phyloP scores from a whole-genome alignment of 1,139 yeast genomes.

The Debaryomyces singareniensis region DNA sequence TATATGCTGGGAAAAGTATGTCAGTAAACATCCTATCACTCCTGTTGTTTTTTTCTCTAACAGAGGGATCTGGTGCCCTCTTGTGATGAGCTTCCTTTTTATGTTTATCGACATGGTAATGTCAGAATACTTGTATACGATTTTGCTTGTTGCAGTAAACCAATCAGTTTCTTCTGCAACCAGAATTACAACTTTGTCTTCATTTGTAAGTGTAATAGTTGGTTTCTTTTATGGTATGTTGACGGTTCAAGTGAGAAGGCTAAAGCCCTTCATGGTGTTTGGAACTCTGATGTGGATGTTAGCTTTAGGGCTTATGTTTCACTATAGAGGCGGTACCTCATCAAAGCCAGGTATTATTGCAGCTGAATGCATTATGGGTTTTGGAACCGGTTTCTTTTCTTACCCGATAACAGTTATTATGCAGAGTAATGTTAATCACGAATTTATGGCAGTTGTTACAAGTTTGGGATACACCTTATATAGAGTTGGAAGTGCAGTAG shows the following conservation, averaged over 20 bases:
- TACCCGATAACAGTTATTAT: slow-evolving; percentile 28
- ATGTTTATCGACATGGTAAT: slow-evolving; percentile 26
- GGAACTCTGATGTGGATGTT: slow-evolving; percentile 31
- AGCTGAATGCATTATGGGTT: slow-evolving; percentile 26
- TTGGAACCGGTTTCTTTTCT: slow-evolving; percentile 33
- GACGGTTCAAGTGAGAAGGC: slow-evolving; percentile 12
- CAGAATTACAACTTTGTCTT: slow-evolving; percentile 24
- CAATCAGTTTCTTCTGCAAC: slow-evolving; percentile 28
- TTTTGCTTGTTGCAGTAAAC: slow-evolving; percentile 28
- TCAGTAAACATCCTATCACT: slow-evolving; percentile 25
- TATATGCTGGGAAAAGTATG: slow-evolving; percentile 23
- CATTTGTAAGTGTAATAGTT: slow-evolving; percentile 27
- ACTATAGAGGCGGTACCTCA: slow-evolving; percentile 23
- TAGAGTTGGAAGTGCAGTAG: slow-evolving; percentile 32
- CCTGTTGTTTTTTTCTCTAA: slow-evolving; percentile 28
- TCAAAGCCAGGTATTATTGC: slow-evolving; percentile 31
- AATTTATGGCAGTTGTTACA: slow-evolving; percentile 31
- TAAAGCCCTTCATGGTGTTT: slow-evolving; percentile 8
- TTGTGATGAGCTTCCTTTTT: slow-evolving; percentile 22
- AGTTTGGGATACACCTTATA: slow-evolving; percentile 27
- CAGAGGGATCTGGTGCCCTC: slow-evolving; percentile 32
- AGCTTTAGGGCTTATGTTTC: slow-evolving; percentile 27
- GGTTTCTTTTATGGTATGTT: slow-evolving; percentile 29
- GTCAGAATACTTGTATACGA: slow-evolving; percentile 27
- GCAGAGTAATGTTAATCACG: slow-evolving; percentile 30